A percentile compares a stretch with the other conserved stretches of the same genome.
Conservation (phyloP, 441 rosid genomes). For the Jatropha podagrica region DNA sequence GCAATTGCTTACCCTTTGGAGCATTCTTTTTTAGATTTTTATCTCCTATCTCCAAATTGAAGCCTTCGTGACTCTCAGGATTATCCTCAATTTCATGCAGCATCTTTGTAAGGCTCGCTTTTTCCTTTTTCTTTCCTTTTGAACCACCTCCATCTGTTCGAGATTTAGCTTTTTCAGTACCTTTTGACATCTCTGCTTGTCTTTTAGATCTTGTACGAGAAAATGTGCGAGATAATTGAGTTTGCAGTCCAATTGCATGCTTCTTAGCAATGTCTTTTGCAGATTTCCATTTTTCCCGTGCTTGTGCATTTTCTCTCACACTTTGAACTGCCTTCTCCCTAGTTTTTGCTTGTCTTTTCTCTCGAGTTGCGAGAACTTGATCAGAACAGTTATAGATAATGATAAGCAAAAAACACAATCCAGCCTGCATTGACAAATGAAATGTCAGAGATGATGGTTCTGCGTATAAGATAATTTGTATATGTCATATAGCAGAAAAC, state of each 20-base stretch:
- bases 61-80: conserved; percentile 65
- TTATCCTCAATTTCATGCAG: conserved; percentile 70
- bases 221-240: conserved; percentile 76
- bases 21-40: conserved; percentile 61
- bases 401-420: conserved; percentile 62
- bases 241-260: conserved; percentile 63
- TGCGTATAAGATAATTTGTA: not conserved
- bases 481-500: not conserved
- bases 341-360: conserved; percentile 74
- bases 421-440: conserved; percentile 55
- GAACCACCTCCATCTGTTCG: conserved; percentile 41
- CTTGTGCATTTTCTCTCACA: conserved; percentile 71
- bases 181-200: conserved; percentile 41
- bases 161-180: conserved; percentile 49
- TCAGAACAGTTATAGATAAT: conserved; percentile 94
- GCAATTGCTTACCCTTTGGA: conserved; percentile 77
- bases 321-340: conserved; percentile 84
- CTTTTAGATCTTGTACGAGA: conserved; percentile 60
- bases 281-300: conserved; percentile 85
- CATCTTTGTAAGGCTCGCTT: conserved; percentile 70
- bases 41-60: conserved; percentile 71
- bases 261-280: conserved; percentile 88
- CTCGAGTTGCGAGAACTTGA: conserved; percentile 89
- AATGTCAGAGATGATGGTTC: conserved; percentile 14
- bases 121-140: conserved; percentile 58